phyloP scores from a whole-genome alignment of 1,284 basidiomycete genomes.

The Moesziomyces antarcticus region DNA sequence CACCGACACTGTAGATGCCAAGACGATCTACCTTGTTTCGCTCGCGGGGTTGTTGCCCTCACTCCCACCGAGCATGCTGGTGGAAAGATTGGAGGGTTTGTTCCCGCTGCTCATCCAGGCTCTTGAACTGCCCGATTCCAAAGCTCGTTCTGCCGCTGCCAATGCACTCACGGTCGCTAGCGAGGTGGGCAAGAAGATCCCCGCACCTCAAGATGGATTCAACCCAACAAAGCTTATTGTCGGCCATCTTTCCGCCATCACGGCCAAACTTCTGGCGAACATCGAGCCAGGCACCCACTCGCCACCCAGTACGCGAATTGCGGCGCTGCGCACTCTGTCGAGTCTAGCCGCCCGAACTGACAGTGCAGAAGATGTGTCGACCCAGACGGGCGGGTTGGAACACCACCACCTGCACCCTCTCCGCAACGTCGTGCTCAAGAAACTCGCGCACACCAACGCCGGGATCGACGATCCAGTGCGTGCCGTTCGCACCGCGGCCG shows the following conservation, averaged over 20 bases:
- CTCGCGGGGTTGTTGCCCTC: slow-evolving; percentile 83
- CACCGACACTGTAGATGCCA: slow-evolving; percentile 64
- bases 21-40: slow-evolving; percentile 83
- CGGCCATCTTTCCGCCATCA: slow-evolving; percentile 38
- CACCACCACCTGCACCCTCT: slow-evolving; percentile 37
- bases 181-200: slow-evolving; percentile 67
- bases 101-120: slow-evolving; percentile 88
- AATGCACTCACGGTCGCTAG: slow-evolving; percentile 80
- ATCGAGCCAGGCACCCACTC: slow-evolving; percentile 34
- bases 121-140: slow-evolving; percentile 79
- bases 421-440: slow-evolving; percentile 74
- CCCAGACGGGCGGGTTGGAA: slow-evolving; percentile 8
- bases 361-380: slow-evolving; percentile 74
- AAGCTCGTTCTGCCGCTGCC: slow-evolving; percentile 82
- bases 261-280: slow-evolving; percentile 36
- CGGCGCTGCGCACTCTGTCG: slow-evolving; percentile 81
- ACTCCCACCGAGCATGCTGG: slow-evolving; percentile 75
- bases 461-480: slow-evolving; percentile 62
- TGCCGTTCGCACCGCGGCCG: slow-evolving; percentile 50
- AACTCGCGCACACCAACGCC: slow-evolving; percentile 71
- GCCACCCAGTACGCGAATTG: slow-evolving; percentile 75
- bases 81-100: slow-evolving; percentile 72
- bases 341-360: slow-evolving; percentile 81
- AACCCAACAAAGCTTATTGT: slow-evolving; percentile 19
- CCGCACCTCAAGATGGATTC: background rate